Evolutionary conservation across 257 asterid species (phyloP).

Genomic region (Rubia yunnanensis): DNA sequence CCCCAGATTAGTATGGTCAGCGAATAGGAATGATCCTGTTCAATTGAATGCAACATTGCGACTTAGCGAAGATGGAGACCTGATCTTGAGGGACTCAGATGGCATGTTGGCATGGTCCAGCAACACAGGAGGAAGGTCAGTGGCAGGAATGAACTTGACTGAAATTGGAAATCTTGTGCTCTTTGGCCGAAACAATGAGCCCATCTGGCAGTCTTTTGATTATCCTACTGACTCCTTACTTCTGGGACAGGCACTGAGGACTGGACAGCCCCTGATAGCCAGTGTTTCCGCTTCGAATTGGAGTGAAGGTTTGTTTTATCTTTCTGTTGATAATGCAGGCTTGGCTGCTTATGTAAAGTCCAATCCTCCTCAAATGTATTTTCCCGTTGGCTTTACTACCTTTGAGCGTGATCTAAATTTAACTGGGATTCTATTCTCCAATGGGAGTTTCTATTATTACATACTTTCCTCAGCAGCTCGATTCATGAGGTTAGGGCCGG

Average conservation of each 20-base stretch:
- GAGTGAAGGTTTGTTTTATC: slow-evolving; percentile 9
- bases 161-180: slow-evolving; percentile 13
- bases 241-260: not conserved
- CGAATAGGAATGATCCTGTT: slow-evolving; percentile 14
- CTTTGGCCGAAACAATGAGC: slow-evolving; percentile 9
- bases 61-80: slow-evolving; percentile 1
- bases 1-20: slow-evolving; percentile 11
- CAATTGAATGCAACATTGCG: not conserved
- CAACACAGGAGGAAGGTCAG: slow-evolving; percentile 10
- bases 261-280: slow-evolving; percentile 10
- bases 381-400: too few species aligned
- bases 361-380: slow-evolving; percentile 15
- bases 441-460: not conserved
- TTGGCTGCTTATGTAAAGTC: slow-evolving; percentile 2
- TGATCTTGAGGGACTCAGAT: slow-evolving; percentile 3
- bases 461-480: not conserved
- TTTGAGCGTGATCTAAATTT: too few species aligned
- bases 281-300: slow-evolving; percentile 8
- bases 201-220: slow-evolving; percentile 17
- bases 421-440: not conserved
- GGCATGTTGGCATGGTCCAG: slow-evolving; percentile 12
- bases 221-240: slow-evolving; percentile 15
- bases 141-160: slow-evolving; percentile 13
- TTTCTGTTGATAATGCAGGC: not conserved
- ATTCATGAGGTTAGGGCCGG: slow-evolving; percentile 3